A percentile compares a stretch with the other conserved stretches of the same genome.
phyloP scores from a whole-genome alignment of 768 basidiomycete species.

The Scleroderma citrinum region DNA sequence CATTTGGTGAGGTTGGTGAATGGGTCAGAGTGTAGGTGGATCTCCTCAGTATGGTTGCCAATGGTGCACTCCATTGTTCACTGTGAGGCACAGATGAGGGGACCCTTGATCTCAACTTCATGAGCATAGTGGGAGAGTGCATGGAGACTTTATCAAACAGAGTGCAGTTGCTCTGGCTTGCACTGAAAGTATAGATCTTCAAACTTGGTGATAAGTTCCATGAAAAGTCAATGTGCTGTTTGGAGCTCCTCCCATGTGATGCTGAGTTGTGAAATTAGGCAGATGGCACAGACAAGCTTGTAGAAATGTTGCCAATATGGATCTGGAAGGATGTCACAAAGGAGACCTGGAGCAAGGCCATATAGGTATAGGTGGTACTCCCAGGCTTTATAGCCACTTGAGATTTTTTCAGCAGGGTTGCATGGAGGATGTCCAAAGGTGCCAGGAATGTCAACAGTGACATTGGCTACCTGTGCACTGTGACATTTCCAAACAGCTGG shows the following conservation, averaged over 20 bases:
- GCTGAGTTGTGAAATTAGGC: constrained; percentile 12
- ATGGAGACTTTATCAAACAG: constrained; percentile 23
- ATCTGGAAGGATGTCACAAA: constrained; percentile 9
- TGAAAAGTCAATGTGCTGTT: constrained; percentile 6
- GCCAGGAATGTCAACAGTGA: neutral
- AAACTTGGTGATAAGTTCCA: constrained; percentile 21
- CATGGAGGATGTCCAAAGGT: too few relatives aligned
- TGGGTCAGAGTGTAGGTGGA: constrained; percentile 17
- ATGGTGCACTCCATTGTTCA: constrained; percentile 27
- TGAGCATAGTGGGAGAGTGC: constrained; percentile 16
- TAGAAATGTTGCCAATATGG: constrained; percentile 14
- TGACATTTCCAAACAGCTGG: too few relatives aligned
- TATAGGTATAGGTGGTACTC: constrained; percentile 14
- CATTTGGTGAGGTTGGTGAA: constrained; percentile 23
- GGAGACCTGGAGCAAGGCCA: constrained; percentile 11
- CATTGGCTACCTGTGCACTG: too few relatives aligned
- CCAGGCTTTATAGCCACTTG: constrained; percentile 16
- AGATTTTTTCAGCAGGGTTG: too few relatives aligned
- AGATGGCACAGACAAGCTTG: constrained; percentile 16
- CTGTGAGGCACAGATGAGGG: constrained; percentile 19
- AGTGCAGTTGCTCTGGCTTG: constrained; percentile 18
- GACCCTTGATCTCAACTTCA: constrained; percentile 18
- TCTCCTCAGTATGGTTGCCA: constrained; percentile 23
- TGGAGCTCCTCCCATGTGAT: constrained; percentile 9
- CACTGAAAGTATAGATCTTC: constrained; percentile 25